These are phyloP conservation scores for Xylariales sp. DNA, from an alignment of 2,329 filamentous ascomycete species.

Conservation along the genomic window DNA sequence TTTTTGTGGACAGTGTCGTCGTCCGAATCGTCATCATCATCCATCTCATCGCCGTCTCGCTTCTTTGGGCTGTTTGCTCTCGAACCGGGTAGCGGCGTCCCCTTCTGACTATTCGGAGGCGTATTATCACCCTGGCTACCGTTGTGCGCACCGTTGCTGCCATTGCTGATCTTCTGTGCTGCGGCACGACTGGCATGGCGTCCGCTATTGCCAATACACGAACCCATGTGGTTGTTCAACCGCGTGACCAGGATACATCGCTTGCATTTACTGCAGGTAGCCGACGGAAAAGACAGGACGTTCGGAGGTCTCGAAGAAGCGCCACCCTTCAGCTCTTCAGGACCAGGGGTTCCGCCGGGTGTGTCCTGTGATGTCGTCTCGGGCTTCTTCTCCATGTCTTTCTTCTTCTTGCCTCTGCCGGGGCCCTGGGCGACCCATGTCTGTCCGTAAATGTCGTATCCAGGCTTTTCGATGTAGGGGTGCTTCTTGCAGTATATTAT, in stretches of 20 bases:
- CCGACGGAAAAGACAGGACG: conserved; percentile 60
- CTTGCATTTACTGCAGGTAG: conserved; percentile 64
- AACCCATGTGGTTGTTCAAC: conserved; percentile 65
- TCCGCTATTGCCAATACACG: conserved; percentile 62
- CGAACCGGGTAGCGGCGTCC: conserved; percentile 52
- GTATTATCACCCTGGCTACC: conserved; percentile 50
- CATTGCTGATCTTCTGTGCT: conserved; percentile 59
- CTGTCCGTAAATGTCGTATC: conserved; percentile 78
- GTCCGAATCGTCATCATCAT: conserved; percentile 49
- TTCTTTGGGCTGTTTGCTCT: conserved; percentile 52
- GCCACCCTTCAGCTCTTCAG: conserved; percentile 38
- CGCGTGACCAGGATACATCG: conserved; percentile 61
- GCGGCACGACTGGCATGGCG: conserved; percentile 59
- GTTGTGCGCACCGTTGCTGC: conserved; percentile 32
- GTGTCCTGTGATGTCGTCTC: conserved; percentile 40
- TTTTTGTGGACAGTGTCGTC: conserved; percentile 49
- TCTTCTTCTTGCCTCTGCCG: conserved; percentile 73
- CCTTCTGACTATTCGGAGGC: conserved; percentile 59
- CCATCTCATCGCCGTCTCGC: conserved; percentile 49
- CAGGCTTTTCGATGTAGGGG: conserved; percentile 70
- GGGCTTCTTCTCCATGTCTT: conserved; percentile 62
- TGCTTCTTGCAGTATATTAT: conserved; percentile 75
- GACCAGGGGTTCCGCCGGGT: conserved; percentile 32
- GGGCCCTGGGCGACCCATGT: conserved; percentile 70
- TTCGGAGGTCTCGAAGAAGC: conserved; percentile 46